A percentile compares a stretch with the other conserved stretches of the same genome.
These are phyloP conservation scores for Axilococcus clingmanii DNA, from an alignment of 139 green algal species.

Conservation along the genomic window DNA sequence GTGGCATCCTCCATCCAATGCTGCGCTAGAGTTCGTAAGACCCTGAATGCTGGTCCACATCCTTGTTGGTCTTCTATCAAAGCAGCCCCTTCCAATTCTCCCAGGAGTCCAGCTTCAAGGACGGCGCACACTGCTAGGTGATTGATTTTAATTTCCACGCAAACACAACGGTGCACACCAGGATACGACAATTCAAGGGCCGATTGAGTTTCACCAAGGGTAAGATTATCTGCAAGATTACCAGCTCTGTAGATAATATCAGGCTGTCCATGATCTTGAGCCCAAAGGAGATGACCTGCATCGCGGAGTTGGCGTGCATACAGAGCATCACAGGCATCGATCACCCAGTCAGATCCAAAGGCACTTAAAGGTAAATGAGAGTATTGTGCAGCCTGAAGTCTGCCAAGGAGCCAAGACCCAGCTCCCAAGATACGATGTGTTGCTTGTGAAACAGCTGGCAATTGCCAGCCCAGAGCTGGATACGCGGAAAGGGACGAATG, in stretches of 20 bases:
- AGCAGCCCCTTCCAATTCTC: conserved; percentile 57
- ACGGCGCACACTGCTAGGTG: conserved; percentile 67
- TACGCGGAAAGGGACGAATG: conserved; percentile 24
- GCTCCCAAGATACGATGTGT: conserved; percentile 28
- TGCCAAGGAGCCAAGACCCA: not conserved
- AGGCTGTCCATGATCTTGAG: conserved; percentile 14
- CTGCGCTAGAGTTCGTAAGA: conserved; percentile 54
- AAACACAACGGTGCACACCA: conserved; percentile 76
- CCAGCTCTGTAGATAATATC: conserved; percentile 2
- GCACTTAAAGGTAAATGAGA: conserved; percentile 70
- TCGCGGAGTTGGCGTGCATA: conserved; percentile 63
- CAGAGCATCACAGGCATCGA: conserved; percentile 64
- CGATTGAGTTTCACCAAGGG: conserved; percentile 36
- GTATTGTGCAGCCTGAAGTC: conserved; percentile 57
- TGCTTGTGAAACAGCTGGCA: conserved; percentile 39
- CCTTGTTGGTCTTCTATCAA: conserved; percentile 30
- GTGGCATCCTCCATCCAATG: conserved; percentile 64
- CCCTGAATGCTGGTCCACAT: conserved; percentile 41
- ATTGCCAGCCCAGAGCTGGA: conserved; percentile 75
- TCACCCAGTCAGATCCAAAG: conserved; percentile 61
- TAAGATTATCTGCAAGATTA: conserved; percentile 35
- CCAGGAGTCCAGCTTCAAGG: conserved; percentile 37
- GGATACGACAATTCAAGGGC: conserved; percentile 41
- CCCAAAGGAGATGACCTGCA: conserved; percentile 70
- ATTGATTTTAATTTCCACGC: conserved; percentile 70